Base-by-base conservation (phyloP, 495 filamentous ascomycete species). In the Rusavskia elegans region DNA sequence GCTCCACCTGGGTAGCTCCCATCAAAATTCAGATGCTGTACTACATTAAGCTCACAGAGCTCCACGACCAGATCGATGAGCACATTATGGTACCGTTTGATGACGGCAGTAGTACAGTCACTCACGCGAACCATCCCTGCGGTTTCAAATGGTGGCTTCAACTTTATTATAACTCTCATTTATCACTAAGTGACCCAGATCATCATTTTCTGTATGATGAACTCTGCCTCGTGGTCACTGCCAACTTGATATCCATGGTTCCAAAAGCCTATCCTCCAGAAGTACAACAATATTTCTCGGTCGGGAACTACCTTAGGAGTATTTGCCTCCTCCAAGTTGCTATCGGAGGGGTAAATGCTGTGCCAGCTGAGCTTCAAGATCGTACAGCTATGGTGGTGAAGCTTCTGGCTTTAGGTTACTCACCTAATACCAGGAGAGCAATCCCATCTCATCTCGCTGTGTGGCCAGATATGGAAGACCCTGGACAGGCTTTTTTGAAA, bases 301-400 rank as follows among this genome's bases (percentile, higher is more conserved):
- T n/a, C n/a, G n/a, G 29, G 29, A 5, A 30, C 16, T 17, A 25
- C 16, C n/a, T n/a, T n/a, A n/a, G 9, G 16, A 23, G 6, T 48
- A 21, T 14, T 14, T 29, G 29, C 27, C 53, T 52, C 36, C 49
- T 56, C 17, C 50, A 56, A 5, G 1, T 44, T 40, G 50, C 50
- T 19, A 45, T 30, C 10, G 50, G 21, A 9, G 25, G 19, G 30
- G n/a, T 20, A 3, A 3, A 21, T 53, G 4, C 48, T 27, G 37
- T 23, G 8, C 20, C 48, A 37, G 21, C 14, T 3, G 7, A 14
- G 20, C 36, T 45, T 27, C 19, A 20, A 10, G 52, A 54, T 40
- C 21, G 36, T n/a, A n/a, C 20, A 13, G 8, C 3, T 2, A 54
- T 51, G 48, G 38, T 57, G 16, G 27, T 17, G 23, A 0, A 16